Base-by-base conservation (phyloP, 441 rosid genomes). In the Adansonia madagascariensis region DNA sequence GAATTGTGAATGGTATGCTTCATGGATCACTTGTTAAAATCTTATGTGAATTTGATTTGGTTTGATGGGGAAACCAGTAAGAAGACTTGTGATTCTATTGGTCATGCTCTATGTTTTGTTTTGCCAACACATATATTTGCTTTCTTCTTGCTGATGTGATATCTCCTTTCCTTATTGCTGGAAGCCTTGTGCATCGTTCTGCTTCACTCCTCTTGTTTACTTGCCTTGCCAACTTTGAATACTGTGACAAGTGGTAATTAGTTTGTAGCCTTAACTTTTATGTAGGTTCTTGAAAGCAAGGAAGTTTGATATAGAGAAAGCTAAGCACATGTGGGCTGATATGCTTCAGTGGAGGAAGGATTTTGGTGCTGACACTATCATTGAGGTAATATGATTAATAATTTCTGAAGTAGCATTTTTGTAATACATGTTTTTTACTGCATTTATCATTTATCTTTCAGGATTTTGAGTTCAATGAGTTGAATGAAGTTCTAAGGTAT, bases 311-410 rank as follows among this genome's bases (percentile, higher is more conserved):
- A 85, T 90, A 71, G 98, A 97, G 66, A 97, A 91, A 82, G 98
- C 98, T 50, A 97, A 92, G 85, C 97, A 94, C 73, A 97, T 97
- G 99, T 97, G 99, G 99, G 85, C 91, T 50, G 98, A 97, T 74
- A 94, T 94, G 99, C 91, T 97, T 80, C 92, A 91, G 35, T 97
- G 99, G 99, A 93, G 98, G 87, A 97, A 90, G 83, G 99, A 94
- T 46, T 97, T 97, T 24, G 95, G 94, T 67, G 88, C 87, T 17
- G 97, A 97, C 80, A 90, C 95, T 49, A 89, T 97, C 71, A 82
- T 87, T 77, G 92, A 92, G 96, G 99, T 94, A 82, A 24, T 12
- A 49, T 3, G 41, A 17, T 82, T 77, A 47, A 52, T 24, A 60
- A 71, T 70, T 78, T 73, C 65, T 20, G 3, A 75, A 56, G 75